Evolutionary conservation across 2,329 filamentous ascomycete genomes (phyloP).

Genomic region (Orbilia quercus): DNA sequence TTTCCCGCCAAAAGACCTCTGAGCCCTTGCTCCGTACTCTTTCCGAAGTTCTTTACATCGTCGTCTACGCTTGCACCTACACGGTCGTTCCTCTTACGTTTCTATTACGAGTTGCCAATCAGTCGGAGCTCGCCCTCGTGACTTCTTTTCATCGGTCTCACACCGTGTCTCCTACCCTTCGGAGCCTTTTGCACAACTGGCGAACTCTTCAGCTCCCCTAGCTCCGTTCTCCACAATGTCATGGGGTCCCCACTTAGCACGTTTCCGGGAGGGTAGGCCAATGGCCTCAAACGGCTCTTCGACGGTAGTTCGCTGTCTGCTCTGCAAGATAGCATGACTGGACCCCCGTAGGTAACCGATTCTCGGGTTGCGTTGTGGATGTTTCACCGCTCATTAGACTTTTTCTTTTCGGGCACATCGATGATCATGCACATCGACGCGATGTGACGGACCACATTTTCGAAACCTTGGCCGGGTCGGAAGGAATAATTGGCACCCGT

Average conservation of each 20-base stretch:
- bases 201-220: conserved; percentile 46
- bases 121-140: conserved; percentile 48
- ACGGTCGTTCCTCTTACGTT: conserved; percentile 52
- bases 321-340: conserved; percentile 10
- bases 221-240: conserved; percentile 46
- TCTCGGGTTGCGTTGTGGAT: conserved; percentile 40
- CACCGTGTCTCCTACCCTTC: conserved; percentile 51
- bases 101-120: conserved; percentile 51
- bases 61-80: conserved; percentile 44
- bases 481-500: conserved; percentile 5
- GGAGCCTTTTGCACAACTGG: conserved; percentile 53
- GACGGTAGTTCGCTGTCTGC: conserved; percentile 2
- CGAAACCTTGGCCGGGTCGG: conserved; percentile 14
- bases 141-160: conserved; percentile 43
- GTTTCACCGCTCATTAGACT: conserved; percentile 28
- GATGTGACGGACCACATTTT: conserved; percentile 18
- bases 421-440: conserved; percentile 26
- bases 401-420: conserved; percentile 16
- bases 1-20: background rate
- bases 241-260: conserved; percentile 48
- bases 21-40: conserved; percentile 17
- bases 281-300: conserved; percentile 34
- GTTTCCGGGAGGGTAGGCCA: conserved; percentile 34
- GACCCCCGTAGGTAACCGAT: conserved; percentile 54
- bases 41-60: conserved; percentile 27